These are phyloP conservation scores for Medicago ruthenica DNA, from an alignment of 306 rosid species.

Conservation along the genomic window DNA sequence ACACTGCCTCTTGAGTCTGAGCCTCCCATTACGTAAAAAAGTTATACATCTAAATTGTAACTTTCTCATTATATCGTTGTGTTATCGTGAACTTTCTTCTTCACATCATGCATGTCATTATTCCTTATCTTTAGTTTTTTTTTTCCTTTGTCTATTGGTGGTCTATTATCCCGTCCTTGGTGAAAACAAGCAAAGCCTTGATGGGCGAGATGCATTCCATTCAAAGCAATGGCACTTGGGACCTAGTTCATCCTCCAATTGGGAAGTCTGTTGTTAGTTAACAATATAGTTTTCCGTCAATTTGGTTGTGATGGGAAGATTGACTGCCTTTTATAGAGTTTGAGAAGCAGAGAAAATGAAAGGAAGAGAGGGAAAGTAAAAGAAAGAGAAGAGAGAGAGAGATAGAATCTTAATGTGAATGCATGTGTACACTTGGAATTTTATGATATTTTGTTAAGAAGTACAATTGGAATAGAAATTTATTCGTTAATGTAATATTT, in stretches of 20 bases:
- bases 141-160: not conserved
- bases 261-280: too few species aligned
- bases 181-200: not conserved
- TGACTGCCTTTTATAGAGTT: not conserved
- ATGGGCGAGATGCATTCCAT: not conserved
- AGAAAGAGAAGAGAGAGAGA: too few species aligned
- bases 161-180: not conserved
- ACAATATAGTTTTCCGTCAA: not conserved
- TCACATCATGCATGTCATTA: not conserved
- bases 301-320: not conserved
- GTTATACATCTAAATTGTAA: not conserved
- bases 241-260: too few species aligned
- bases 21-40: not conserved
- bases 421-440: not conserved
- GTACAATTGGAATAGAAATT: conserved; percentile 14
- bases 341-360: too few species aligned
- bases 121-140: not conserved
- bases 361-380: too few species aligned
- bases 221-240: too few species aligned
- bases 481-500: conserved; percentile 34
- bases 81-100: not conserved
- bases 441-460: conserved; percentile 28
- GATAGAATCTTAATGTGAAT: too few species aligned
- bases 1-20: not conserved
- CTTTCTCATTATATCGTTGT: not conserved